Evolutionary conservation across 2,329 filamentous ascomycete genomes (phyloP).

Genomic region (Penicillium sp.): DNA sequence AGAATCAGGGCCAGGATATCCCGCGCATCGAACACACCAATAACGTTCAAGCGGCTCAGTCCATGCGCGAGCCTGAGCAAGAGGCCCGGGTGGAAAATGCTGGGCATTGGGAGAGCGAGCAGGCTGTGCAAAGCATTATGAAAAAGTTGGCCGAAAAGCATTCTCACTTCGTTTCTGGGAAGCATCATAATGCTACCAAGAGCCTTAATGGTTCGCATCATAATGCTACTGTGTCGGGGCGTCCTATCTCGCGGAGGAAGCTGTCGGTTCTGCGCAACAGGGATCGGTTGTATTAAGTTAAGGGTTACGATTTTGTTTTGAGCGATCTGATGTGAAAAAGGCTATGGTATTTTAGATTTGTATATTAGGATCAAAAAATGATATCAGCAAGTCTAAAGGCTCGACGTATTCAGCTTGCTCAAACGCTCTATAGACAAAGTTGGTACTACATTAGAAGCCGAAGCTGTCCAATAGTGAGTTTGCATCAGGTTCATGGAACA

Average conservation of each 20-base stretch:
- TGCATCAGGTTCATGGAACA: constrained; percentile 89
- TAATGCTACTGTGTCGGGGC: constrained; percentile 14
- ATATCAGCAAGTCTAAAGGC: constrained; percentile 3
- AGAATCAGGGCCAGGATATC: constrained; percentile 3
- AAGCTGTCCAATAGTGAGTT: constrained; percentile 87
- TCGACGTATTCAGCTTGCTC: constrained; percentile 3
- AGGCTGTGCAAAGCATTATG: constrained; percentile 16
- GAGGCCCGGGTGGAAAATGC: constrained; percentile 18
- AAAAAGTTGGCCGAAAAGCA: constrained; percentile 15
- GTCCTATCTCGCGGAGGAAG: constrained; percentile 18
- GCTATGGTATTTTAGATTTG: constrained; percentile 4
- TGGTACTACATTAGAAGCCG: constrained; percentile 60
- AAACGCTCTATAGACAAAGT: too few species aligned
- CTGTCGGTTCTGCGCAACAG: constrained; percentile 22
- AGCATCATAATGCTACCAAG: constrained; percentile 11
- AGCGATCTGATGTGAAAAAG: constrained; percentile 6
- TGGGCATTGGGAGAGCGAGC: constrained; percentile 18
- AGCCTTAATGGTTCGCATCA: neutral
- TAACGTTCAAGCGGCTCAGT: constrained; percentile 8
- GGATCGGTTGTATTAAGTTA: constrained; percentile 1
- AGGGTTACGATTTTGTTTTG: neutral
- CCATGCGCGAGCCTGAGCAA: constrained; percentile 16
- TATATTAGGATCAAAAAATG: constrained; percentile 8
- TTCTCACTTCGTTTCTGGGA: constrained; percentile 14
- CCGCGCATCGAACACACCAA: constrained; percentile 9